phyloP scores from a whole-genome alignment of 1,139 yeast species.

The Protomyces inundatus region DNA sequence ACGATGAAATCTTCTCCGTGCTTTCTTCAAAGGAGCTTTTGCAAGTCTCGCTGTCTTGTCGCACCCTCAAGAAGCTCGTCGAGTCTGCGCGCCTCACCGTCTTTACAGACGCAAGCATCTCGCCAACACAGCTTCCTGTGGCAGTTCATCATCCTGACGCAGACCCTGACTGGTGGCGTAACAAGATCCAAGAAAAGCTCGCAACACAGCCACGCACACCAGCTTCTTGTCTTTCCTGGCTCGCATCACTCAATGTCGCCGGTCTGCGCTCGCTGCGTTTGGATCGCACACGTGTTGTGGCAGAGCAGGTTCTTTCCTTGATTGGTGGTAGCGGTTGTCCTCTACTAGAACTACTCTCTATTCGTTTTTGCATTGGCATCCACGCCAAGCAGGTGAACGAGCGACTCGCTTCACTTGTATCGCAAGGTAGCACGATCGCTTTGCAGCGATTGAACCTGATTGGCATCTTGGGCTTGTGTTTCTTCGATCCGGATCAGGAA shows the following conservation, averaged over 20 bases:
- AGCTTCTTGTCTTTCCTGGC: neutral
- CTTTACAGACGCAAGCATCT: too few relatives aligned
- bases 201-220: neutral
- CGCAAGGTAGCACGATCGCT: neutral
- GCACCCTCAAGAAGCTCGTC: too few relatives aligned
- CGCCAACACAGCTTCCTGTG: too few relatives aligned
- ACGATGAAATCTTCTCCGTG: neutral
- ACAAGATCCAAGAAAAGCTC: too few relatives aligned
- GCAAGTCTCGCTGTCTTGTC: neutral
- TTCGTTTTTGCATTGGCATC: neutral
- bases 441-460: conserved; percentile 9
- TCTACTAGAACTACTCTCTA: neutral
- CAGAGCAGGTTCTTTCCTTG: neutral
- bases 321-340: neutral
- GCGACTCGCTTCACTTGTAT: neutral
- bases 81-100: too few relatives aligned
- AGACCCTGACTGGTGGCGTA: too few relatives aligned
- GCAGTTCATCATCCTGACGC: too few relatives aligned
- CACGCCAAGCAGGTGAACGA: neutral
- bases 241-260: neutral
- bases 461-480: conserved; percentile 17
- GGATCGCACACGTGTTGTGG: neutral
- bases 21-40: neutral
- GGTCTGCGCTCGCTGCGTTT: neutral
- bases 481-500: conserved; percentile 13